phyloP scores from a whole-genome alignment of 176 grass and related monocot species.

The Triticum dicoccoides region DNA sequence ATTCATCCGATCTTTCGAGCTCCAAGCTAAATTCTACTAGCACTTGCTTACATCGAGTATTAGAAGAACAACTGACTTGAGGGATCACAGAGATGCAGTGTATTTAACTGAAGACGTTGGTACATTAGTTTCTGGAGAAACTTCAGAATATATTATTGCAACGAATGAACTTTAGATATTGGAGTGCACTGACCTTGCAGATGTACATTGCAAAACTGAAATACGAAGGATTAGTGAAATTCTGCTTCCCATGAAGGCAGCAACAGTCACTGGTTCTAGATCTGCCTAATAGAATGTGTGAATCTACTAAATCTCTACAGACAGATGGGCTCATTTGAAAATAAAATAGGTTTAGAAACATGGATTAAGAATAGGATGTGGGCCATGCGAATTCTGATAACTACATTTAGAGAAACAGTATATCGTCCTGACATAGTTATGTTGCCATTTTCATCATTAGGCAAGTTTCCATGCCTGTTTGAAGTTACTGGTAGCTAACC shows the following conservation, averaged over 20 bases:
- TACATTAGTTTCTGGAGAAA: neutral
- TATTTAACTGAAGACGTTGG: neutral
- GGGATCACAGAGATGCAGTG: neutral
- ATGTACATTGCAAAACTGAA: neutral
- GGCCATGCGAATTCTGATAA: neutral
- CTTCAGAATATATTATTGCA: neutral
- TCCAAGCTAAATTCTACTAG: neutral
- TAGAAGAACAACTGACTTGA: neutral
- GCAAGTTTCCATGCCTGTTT: neutral
- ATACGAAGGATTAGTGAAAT: neutral
- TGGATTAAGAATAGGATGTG: neutral
- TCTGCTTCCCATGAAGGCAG: neutral
- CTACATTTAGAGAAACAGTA: neutral
- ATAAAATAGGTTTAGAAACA: neutral
- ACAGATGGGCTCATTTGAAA: neutral
- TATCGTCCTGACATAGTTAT: neutral
- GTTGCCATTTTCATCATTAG: slow-evolving; percentile 2
- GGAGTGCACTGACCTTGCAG: neutral
- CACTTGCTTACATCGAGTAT: neutral
- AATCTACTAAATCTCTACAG: neutral
- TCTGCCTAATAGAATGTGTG: neutral
- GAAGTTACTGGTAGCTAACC: neutral
- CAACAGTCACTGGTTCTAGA: neutral
- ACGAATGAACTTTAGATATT: neutral
- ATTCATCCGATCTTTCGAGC: neutral